Percentiles rank a stretch among this genome's conserved stretches.
Evolutionary conservation across 2,329 filamentous ascomycete species (phyloP).

Genomic region (Cercospora sojina): DNA sequence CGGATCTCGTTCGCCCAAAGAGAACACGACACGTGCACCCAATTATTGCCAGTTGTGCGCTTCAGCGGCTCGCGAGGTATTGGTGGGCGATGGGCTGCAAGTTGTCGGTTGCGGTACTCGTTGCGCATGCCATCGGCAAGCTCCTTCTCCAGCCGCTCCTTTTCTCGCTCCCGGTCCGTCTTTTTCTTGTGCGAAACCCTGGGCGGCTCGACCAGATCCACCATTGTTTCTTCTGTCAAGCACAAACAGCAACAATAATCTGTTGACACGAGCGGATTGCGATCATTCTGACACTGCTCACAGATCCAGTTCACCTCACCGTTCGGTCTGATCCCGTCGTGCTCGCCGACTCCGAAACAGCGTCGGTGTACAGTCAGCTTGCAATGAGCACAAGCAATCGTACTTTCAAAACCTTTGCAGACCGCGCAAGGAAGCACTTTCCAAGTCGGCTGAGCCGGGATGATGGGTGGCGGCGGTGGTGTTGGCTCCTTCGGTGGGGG

Average conservation of each 20-base stretch:
- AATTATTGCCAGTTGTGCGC: slow-evolving; percentile 92
- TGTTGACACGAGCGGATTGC: slow-evolving; percentile 87
- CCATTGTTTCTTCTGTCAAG: slow-evolving; percentile 74
- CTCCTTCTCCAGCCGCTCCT: slow-evolving; percentile 81
- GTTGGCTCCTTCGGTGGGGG: slow-evolving; percentile 55
- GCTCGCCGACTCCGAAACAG: slow-evolving; percentile 84
- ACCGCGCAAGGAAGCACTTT: slow-evolving; percentile 80
- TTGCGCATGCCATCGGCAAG: slow-evolving; percentile 75
- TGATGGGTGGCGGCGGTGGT: slow-evolving; percentile 62
- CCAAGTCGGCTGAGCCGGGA: slow-evolving; percentile 75
- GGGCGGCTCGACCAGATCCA: slow-evolving; percentile 80
- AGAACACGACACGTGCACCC: slow-evolving; percentile 93
- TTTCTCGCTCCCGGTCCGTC: slow-evolving; percentile 84
- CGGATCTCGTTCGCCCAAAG: slow-evolving; percentile 90
- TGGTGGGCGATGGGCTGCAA: slow-evolving; percentile 76
- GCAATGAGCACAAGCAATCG: slow-evolving; percentile 80
- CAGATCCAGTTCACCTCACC: slow-evolving; percentile 76
- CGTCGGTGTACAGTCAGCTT: slow-evolving; percentile 85
- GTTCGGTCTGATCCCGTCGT: slow-evolving; percentile 52
- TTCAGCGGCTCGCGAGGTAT: slow-evolving; percentile 89
- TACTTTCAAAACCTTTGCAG: slow-evolving; percentile 71
- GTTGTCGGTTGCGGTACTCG: slow-evolving; percentile 79
- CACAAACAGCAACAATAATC: slow-evolving; percentile 93
- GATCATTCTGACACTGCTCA: slow-evolving; percentile 94
- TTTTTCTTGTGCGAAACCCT: slow-evolving; percentile 84